Evolutionary conservation across 2,329 filamentous ascomycete genomes (phyloP).

Genomic region (Arthrobotrys megalospora): DNA sequence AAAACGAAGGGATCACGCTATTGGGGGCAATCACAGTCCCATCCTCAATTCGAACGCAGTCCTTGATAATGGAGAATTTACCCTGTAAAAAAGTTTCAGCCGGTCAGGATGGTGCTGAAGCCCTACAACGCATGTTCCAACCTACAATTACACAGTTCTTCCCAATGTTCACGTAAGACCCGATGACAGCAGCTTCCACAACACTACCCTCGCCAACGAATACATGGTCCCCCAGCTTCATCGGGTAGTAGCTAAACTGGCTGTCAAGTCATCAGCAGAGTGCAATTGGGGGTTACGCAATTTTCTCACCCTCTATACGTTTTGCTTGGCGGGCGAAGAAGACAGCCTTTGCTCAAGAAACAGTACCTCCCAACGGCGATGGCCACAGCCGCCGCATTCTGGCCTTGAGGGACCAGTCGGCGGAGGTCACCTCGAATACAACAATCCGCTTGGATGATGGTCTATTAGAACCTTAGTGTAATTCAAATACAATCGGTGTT

Average conservation of each 20-base stretch:
- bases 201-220: conserved; percentile 83
- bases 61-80: conserved; percentile 82
- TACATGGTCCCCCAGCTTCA: conserved; percentile 94
- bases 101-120: neutral
- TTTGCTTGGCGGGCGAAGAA: conserved; percentile 85
- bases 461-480: conserved; percentile 67
- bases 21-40: conserved; percentile 85
- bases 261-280: conserved; percentile 23
- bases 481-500: neutral
- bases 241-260: conserved; percentile 83
- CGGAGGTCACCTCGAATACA: conserved; percentile 93
- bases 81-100: conserved; percentile 54
- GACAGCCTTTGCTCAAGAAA: conserved; percentile 83
- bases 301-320: conserved; percentile 77
- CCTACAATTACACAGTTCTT: conserved; percentile 77
- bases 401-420: conserved; percentile 70
- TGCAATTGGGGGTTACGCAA: neutral
- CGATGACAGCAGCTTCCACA: conserved; percentile 86
- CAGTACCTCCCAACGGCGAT: conserved; percentile 93
- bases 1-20: conserved; percentile 94
- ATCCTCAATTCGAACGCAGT: conserved; percentile 89
- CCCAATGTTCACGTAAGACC: conserved; percentile 89
- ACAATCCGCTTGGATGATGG: conserved; percentile 94
- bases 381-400: conserved; percentile 73
- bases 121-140: neutral